Evolutionary conservation across 345 rosid genomes (phyloP), one percentile per base, ranked within the genome.

Genomic region (Brassica rapa): DNA sequence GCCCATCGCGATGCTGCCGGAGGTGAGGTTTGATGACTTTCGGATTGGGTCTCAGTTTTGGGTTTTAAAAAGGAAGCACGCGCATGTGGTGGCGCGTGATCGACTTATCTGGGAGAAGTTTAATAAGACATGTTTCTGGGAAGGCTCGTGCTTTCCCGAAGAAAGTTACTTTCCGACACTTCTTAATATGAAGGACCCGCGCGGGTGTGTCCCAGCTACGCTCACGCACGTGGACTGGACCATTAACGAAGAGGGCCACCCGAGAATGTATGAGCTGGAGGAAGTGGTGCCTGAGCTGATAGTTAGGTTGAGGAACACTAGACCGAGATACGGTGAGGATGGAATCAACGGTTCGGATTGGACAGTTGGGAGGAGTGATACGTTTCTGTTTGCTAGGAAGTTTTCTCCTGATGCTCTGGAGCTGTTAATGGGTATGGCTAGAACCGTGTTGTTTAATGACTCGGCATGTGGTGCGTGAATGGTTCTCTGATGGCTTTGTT

Each of bases 21-120:
- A 85, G 53, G 92, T 91, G 86, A 77, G 16, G 79, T 63, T 91
- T 0, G 91, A 85, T 64, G 92, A 90, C 21, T 93, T 93, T 19
- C 76, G 95, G 66, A 89, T 89, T 10, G 97, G 97, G 82, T 93
- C 97, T 43, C 97, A 93, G 89, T 91, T 91, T 27, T 91, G 98
- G 98, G 86, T 71, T 1, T 9, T 90, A 85, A 84, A 91, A 68
- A 88, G 97, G 68, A 77, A 70, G 72, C 98, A 93, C 64, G 95
- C 97, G 59, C 84, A 85, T 83, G 14, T 82, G 21, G 89, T 89
- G 57, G 95, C 87, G 24, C 64, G 82, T n/a, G 95, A 93, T 77
- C 29, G 72, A 14, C 24, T 25, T 65, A 80, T 91, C 0, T 93
- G 95, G 97, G 72, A 69, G 7, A 90, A 86, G 86, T 91, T 91